These are phyloP conservation scores for carrot (Daucus carota) DNA, from an alignment of 129 eudicot species.

Conservation along the genomic window DH1_v3.0 NC_030387.2:1429001-1429500, in stretches of 20 bases:
- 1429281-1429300: slow-evolving; percentile 75
- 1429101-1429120: not conserved
- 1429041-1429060: not conserved
- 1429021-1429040: not conserved
- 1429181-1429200: not conserved
- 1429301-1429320: slow-evolving; percentile 68
- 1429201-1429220: slow-evolving; percentile 12
- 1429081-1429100: not conserved
- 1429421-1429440: slow-evolving; percentile 95
- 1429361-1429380: slow-evolving; percentile 83
- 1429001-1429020: not conserved
- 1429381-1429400: slow-evolving; percentile 93
- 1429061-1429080: too few relatives aligned
- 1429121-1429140: not conserved
- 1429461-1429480: slow-evolving; percentile 96
- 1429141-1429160: not conserved
- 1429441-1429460: slow-evolving; percentile 82
- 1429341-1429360: slow-evolving; percentile 97
- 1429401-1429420: slow-evolving; percentile 97
- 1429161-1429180: not conserved
- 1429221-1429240: slow-evolving; percentile 43
- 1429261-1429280: slow-evolving; percentile 99
- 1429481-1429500: slow-evolving; percentile 22
- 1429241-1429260: slow-evolving; percentile 92
- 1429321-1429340: slow-evolving; percentile 87